Conservation (phyloP, 768 basidiomycete genomes). For the Russula earlei region DNA sequence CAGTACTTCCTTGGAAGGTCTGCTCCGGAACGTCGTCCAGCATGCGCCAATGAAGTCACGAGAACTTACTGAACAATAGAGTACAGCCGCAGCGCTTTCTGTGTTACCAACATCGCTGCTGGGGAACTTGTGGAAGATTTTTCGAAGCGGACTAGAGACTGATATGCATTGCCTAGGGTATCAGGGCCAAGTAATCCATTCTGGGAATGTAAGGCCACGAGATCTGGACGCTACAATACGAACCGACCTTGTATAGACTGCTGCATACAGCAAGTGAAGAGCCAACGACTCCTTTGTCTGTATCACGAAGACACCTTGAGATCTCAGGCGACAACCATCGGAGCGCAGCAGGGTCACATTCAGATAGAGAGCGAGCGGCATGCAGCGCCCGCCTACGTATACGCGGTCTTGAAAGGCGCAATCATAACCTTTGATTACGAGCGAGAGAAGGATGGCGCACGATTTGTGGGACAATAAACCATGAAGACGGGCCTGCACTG, state of each 20-base stretch:
- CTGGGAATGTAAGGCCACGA: constrained; percentile 2
- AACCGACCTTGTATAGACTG: constrained; percentile 13
- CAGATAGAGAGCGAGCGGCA: constrained; percentile 11
- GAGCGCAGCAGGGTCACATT: constrained; percentile 7
- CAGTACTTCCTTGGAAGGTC: constrained; percentile 13
- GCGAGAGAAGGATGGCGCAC: constrained; percentile 45
- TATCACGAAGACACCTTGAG: constrained; percentile 11
- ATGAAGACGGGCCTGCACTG: constrained; percentile 55
- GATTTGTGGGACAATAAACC: constrained; percentile 62
- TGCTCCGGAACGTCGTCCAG: neutral
- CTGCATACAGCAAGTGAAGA: constrained; percentile 11
- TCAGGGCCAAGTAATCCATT: constrained; percentile 12
- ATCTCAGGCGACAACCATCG: constrained; percentile 13
- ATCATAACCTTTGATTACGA: neutral
- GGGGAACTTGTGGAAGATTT: neutral
- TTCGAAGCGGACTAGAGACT: neutral
- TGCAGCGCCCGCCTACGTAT: constrained; percentile 11
- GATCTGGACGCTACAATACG: neutral
- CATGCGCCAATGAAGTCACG: neutral
- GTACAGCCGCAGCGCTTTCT: constrained; percentile 12
- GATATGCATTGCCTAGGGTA: neutral
- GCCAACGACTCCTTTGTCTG: constrained; percentile 11
- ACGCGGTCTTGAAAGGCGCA: neutral
- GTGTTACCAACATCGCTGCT: constrained; percentile 1
- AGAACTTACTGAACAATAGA: constrained; percentile 8